A percentile compares a stretch with the other conserved stretches of the same genome.
These are phyloP conservation scores for Fusarium vanettenii DNA, from an alignment of 2,329 filamentous ascomycete species.

Conservation along the genomic window DNA sequence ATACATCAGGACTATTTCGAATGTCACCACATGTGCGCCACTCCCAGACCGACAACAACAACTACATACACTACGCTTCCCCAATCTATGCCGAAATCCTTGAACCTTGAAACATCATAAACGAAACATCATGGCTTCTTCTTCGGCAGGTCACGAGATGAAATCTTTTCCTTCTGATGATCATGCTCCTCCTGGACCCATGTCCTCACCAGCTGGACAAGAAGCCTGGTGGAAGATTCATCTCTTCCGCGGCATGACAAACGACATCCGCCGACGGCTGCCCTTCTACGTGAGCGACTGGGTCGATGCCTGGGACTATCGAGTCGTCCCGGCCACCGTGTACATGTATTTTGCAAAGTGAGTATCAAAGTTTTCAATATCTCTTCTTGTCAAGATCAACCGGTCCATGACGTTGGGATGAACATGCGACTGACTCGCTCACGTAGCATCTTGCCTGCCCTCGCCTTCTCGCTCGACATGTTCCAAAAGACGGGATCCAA, in stretches of 20 bases:
- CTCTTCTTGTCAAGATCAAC: neutral
- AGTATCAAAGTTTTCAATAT: conserved; percentile 29
- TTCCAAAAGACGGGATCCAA: conserved; percentile 87
- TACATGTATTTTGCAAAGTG: conserved; percentile 98
- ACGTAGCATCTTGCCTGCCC: conserved; percentile 81
- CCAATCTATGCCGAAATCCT: neutral
- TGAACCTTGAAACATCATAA: neutral
- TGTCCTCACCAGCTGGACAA: conserved; percentile 4
- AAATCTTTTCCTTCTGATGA: neutral
- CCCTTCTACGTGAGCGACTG: conserved; percentile 88
- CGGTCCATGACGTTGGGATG: neutral
- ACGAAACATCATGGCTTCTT: conserved; percentile 18
- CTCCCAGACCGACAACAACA: neutral
- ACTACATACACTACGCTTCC: neutral
- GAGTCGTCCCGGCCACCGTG: conserved; percentile 85
- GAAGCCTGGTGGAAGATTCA: conserved; percentile 78
- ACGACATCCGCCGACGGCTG: conserved; percentile 78
- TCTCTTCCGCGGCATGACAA: conserved; percentile 82
- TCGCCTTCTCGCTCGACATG: conserved; percentile 94
- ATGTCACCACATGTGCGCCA: neutral
- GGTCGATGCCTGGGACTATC: conserved; percentile 90
- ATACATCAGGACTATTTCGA: neutral
- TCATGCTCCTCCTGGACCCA: neutral
- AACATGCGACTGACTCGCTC: conserved; percentile 20
- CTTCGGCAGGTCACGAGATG: conserved; percentile 17